Evolutionary conservation across 352 stramenopile species (phyloP).

Genomic region (Phytopythium cucurbitacearum): DNA sequence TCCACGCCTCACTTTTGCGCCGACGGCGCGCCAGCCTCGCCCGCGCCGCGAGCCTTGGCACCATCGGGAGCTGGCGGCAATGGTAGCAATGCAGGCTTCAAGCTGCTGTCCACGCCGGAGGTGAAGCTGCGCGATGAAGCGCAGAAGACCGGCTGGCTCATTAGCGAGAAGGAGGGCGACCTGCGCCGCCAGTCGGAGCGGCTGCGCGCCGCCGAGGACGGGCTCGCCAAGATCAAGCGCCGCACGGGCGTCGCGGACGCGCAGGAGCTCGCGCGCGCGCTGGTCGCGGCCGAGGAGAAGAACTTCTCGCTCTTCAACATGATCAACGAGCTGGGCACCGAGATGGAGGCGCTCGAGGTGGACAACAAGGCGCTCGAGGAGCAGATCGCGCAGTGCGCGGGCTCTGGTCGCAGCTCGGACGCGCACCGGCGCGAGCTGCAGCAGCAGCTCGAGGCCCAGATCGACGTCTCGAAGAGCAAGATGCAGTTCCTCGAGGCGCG

Average conservation of each 20-base stretch:
- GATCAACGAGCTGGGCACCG: slow-evolving; percentile 91
- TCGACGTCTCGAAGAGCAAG: slow-evolving; percentile 82
- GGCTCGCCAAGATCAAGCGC: slow-evolving; percentile 84
- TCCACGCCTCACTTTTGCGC: slow-evolving; percentile 31
- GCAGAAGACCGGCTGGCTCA: slow-evolving; percentile 64
- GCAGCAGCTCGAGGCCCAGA: slow-evolving; percentile 74
- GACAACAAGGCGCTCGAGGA: slow-evolving; percentile 75
- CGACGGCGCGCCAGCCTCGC: slow-evolving; percentile 11
- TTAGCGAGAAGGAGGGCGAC: slow-evolving; percentile 76
- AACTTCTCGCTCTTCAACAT: slow-evolving; percentile 95
- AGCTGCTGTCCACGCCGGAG: slow-evolving; percentile 56
- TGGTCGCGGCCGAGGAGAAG: slow-evolving; percentile 90
- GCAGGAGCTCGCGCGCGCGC: slow-evolving; percentile 76
- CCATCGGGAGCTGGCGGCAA: slow-evolving; percentile 10
- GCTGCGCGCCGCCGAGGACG: slow-evolving; percentile 70
- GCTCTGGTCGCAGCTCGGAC: slow-evolving; percentile 55
- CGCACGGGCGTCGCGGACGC: slow-evolving; percentile 84
- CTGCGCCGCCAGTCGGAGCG: slow-evolving; percentile 67
- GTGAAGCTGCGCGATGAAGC: slow-evolving; percentile 75
- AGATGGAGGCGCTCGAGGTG: slow-evolving; percentile 87
- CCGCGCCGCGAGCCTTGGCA: slow-evolving; percentile 9
- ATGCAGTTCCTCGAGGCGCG: slow-evolving; percentile 58
- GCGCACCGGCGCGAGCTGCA: slow-evolving; percentile 52
- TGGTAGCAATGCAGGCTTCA: slow-evolving; percentile 27
- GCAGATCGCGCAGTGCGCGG: slow-evolving; percentile 55